phyloP scores from a whole-genome alignment of 176 grass and related monocot species.

The Pontederia paniculata region DNA sequence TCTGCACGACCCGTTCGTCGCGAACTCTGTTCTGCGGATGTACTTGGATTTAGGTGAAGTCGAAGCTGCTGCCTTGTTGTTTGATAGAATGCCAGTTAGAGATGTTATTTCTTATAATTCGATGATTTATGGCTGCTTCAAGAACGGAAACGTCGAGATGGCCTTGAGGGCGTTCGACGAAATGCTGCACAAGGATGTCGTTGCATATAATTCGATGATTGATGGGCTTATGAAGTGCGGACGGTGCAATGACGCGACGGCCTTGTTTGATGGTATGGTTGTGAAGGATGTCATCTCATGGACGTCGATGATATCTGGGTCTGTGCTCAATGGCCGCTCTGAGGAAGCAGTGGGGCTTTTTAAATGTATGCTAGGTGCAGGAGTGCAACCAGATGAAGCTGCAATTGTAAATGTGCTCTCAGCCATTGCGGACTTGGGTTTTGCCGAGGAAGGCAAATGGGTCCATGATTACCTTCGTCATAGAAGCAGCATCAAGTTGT shows the following conservation, averaged over 20 bases:
- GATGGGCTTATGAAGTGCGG: slow-evolving; percentile 1
- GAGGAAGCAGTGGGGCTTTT: neutral
- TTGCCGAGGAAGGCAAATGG: slow-evolving; percentile 3
- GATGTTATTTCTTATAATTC: slow-evolving; percentile 3
- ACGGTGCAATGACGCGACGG: neutral
- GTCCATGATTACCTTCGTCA: neutral
- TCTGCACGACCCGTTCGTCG: neutral
- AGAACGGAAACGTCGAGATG: neutral
- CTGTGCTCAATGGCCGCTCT: neutral
- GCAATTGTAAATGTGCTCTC: slow-evolving; percentile 1
- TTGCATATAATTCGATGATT: neutral
- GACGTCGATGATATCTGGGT: slow-evolving; percentile 1
- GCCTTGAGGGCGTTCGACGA: neutral
- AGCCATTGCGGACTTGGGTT: neutral
- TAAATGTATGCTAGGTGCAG: neutral
- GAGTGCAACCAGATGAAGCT: neutral
- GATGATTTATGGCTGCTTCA: neutral
- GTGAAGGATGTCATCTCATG: neutral
- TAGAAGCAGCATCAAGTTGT: neutral
- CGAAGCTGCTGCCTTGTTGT: neutral
- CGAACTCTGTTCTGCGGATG: neutral
- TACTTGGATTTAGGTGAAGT: neutral
- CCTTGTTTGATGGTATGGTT: neutral
- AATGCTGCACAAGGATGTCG: neutral
- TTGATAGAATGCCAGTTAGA: neutral